These are phyloP conservation scores for Apiospora aurea DNA, from an alignment of 2,329 filamentous ascomycete species.

Conservation along the genomic window DNA sequence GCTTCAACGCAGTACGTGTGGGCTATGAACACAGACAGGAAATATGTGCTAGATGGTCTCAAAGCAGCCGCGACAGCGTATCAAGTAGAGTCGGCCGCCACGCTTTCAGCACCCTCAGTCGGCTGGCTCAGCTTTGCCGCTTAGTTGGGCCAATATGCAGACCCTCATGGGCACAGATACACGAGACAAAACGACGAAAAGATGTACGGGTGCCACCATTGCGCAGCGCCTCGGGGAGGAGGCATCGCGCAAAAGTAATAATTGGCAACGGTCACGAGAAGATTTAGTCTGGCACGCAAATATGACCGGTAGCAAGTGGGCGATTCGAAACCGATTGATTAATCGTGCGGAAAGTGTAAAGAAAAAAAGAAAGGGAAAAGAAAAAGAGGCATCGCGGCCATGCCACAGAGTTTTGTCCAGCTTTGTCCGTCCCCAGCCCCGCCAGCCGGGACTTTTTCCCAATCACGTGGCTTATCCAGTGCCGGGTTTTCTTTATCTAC, in stretches of 20 bases:
- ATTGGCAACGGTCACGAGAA: conserved; percentile 39
- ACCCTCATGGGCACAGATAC: neutral
- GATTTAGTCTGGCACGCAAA: conserved; percentile 63
- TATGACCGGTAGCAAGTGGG: conserved; percentile 64
- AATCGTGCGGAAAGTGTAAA: conserved; percentile 63
- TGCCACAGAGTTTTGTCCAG: neutral
- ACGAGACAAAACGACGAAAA: neutral
- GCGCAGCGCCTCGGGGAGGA: conserved; percentile 34
- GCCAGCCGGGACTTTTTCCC: neutral
- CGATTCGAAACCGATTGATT: conserved; percentile 65
- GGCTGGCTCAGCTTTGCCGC: neutral
- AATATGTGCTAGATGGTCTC: neutral
- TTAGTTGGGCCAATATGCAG: neutral
- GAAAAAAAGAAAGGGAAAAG: conserved; percentile 40
- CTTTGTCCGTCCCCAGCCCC: neutral
- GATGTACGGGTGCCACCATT: conserved; percentile 41
- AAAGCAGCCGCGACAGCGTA: neutral
- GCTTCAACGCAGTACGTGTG: no score
- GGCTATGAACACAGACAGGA: neutral
- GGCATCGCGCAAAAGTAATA: conserved; percentile 33
- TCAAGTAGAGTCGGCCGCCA: neutral
- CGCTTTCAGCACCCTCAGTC: neutral
- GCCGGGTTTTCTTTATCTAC: neutral
- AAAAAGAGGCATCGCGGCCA: neutral
- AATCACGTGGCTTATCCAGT: neutral